These are phyloP conservation scores for Zea mays DNA, from an alignment of 176 grass and related monocot species.

Conservation along the genomic window Zm-B73-REFERENCE-NAM-5.0 NC_050098.1:36196501-36197000, in stretches of 20 bases:
- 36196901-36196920: neutral
- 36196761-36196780: conserved; percentile 23
- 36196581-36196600: conserved; percentile 5
- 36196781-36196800: neutral
- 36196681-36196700: neutral
- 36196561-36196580: neutral
- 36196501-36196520: conserved; percentile 16
- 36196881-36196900: neutral
- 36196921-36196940: neutral
- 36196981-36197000: neutral
- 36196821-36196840: neutral
- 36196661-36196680: neutral
- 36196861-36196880: neutral
- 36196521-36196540: conserved; percentile 7
- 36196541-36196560: neutral
- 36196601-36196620: neutral
- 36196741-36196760: neutral
- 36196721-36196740: neutral
- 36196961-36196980: neutral
- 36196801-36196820: neutral
- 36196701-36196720: neutral
- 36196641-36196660: neutral
- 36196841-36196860: neutral
- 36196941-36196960: neutral
- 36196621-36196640: neutral